phyloP scores from a whole-genome alignment of 768 basidiomycete species.

The Lactarius evosmus region DNA sequence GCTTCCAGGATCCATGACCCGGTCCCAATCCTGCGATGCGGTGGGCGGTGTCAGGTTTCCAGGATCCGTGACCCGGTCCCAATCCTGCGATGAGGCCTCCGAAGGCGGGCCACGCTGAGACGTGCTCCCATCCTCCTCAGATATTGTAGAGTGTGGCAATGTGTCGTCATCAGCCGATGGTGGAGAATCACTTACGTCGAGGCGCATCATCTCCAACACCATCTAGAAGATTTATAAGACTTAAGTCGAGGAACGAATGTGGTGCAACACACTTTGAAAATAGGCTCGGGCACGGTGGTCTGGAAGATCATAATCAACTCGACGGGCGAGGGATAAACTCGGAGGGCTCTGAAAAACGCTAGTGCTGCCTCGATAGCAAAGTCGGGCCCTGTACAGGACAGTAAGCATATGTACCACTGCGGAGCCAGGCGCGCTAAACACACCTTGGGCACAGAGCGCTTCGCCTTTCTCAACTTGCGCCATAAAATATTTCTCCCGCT shows the following conservation, averaged over 20 bases:
- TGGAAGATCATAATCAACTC: constrained; percentile 95
- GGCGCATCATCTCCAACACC: constrained; percentile 78
- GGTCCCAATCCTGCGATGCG: constrained; percentile 92
- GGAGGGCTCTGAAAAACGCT: constrained; percentile 89
- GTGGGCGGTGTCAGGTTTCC: too few species aligned
- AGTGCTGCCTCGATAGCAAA: constrained; percentile 79
- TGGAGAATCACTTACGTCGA: constrained; percentile 78
- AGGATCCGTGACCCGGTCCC: constrained; percentile 85
- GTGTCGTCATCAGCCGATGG: constrained; percentile 39
- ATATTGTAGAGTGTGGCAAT: constrained; percentile 36
- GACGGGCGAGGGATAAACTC: constrained; percentile 91
- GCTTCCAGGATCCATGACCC: constrained; percentile 70
- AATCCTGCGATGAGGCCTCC: constrained; percentile 85
- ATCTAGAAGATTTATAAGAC: constrained; percentile 39
- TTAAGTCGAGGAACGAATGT: background rate
- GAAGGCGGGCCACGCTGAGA: constrained; percentile 69
- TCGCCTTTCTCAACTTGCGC: constrained; percentile 85
- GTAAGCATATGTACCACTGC: background rate
- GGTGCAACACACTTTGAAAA: constrained; percentile 62
- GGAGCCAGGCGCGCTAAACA: constrained; percentile 27
- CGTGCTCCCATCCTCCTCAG: constrained; percentile 53
- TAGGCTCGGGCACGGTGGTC: constrained; percentile 76
- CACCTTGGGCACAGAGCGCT: constrained; percentile 73
- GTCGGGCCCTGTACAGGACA: constrained; percentile 55
- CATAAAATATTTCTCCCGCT: constrained; percentile 91